These are phyloP conservation scores for Suillus placidus DNA, from an alignment of 768 basidiomycete genomes.

Conservation along the genomic window DNA sequence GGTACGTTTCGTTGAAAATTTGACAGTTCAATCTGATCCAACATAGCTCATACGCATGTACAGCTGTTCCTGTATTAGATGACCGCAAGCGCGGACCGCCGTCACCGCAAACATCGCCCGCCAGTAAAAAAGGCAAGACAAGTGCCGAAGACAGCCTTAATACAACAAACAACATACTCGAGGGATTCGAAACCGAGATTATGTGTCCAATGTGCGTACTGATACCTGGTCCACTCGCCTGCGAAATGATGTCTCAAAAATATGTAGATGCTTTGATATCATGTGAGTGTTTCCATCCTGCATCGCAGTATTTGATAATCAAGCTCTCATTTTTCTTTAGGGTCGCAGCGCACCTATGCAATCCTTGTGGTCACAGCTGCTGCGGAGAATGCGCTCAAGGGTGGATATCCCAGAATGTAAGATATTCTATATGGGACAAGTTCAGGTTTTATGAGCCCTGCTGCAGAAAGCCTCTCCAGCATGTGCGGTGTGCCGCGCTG, in stretches of 20 bases:
- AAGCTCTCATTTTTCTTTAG: conserved; percentile 37
- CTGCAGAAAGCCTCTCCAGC: conserved; percentile 44
- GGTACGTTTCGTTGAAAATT: conserved; percentile 1
- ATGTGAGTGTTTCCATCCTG: conserved; percentile 48
- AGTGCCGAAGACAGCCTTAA: conserved; percentile 29
- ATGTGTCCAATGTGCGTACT: conserved; percentile 70
- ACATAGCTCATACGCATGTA: not conserved
- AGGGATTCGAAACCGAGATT: conserved; percentile 63
- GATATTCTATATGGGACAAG: conserved; percentile 17
- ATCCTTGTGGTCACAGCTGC: conserved; percentile 74
- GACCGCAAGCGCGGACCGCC: conserved; percentile 11
- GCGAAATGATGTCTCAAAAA: conserved; percentile 9
- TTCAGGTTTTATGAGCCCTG: conserved; percentile 9
- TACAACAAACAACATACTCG: conserved; percentile 34
- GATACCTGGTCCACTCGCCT: not conserved
- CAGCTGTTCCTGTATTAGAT: not conserved
- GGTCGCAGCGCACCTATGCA: conserved; percentile 60
- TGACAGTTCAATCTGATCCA: not conserved
- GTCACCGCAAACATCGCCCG: conserved; percentile 11
- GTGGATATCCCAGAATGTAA: conserved; percentile 60
- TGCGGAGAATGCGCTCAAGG: conserved; percentile 68
- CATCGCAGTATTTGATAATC: not conserved
- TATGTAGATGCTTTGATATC: conserved; percentile 66
- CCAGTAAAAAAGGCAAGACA: conserved; percentile 48
- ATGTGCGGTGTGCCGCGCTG: conserved; percentile 65